phyloP scores from a whole-genome alignment of 2,329 filamentous ascomycete genomes.

The Grosmannia clavigera region DNA sequence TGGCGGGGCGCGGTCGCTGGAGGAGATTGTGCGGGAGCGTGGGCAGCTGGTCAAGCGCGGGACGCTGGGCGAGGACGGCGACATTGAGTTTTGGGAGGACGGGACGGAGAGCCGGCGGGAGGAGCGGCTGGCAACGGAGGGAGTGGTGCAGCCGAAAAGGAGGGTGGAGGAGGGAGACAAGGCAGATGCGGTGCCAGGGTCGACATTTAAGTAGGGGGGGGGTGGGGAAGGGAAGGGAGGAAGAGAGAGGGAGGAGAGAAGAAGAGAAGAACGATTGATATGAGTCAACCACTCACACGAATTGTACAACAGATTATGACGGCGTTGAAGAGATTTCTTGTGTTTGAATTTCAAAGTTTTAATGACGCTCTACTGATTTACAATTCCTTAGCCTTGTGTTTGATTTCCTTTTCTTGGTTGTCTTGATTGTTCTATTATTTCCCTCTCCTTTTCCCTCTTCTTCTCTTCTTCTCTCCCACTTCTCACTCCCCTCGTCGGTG shows the following conservation, averaged over 20 bases:
- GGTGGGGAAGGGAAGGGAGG: not conserved
- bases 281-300: no score
- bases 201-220: constrained; percentile 13
- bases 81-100: constrained; percentile 87
- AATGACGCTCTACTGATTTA: not conserved
- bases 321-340: no score
- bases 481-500: constrained; percentile 48
- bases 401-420: not conserved
- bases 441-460: not conserved
- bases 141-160: constrained; percentile 7
- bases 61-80: constrained; percentile 61
- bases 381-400: not conserved
- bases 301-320: no score
- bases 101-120: constrained; percentile 30
- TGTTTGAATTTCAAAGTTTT: no score
- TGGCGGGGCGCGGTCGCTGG: constrained; percentile 49
- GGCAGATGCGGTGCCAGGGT: constrained; percentile 14
- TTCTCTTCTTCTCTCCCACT: not conserved
- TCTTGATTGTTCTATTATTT: not conserved
- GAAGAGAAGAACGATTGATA: no score
- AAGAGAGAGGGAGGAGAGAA: not conserved
- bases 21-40: constrained; percentile 65
- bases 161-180: not conserved
- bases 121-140: constrained; percentile 13
- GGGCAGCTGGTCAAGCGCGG: constrained; percentile 64